phyloP scores from a whole-genome alignment of 352 stramenopile genomes.

The Phytophthora palmivora region DNA sequence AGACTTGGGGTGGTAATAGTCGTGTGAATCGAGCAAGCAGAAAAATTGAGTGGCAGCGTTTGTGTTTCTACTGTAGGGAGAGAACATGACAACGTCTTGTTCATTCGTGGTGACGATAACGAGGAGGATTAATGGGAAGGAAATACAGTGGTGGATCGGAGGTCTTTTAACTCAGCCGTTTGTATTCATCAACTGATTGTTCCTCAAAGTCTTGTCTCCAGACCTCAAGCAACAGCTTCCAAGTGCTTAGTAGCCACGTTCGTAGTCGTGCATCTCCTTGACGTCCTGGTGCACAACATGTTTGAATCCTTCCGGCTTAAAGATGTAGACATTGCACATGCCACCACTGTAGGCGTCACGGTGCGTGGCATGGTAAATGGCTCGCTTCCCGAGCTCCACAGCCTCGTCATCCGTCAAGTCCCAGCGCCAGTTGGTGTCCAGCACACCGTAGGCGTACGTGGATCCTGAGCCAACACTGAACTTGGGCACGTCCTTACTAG shows the following conservation, averaged over 20 bases:
- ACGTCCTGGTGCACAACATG: slow-evolving; percentile 98
- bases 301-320: slow-evolving; percentile 97
- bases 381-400: slow-evolving; percentile 98
- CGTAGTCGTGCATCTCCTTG: slow-evolving; percentile 97
- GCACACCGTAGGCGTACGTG: slow-evolving; percentile 99
- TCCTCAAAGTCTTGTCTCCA: slow-evolving; percentile 1
- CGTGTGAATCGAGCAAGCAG: slow-evolving; percentile 31
- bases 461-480: slow-evolving; percentile 99
- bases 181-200: slow-evolving; percentile 13
- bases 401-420: slow-evolving; percentile 98
- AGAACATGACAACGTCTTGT: slow-evolving; percentile 9
- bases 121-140: slow-evolving; percentile 11
- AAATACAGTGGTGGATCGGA: slow-evolving; percentile 18
- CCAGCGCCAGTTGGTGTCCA: slow-evolving; percentile 97
- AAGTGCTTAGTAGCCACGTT: slow-evolving; percentile 49
- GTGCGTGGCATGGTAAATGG: slow-evolving; percentile 99
- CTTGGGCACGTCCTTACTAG: slow-evolving; percentile 94
- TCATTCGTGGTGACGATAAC: slow-evolving; percentile 3
- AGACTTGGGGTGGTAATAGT: slow-evolving; percentile 78
- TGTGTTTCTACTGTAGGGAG: slow-evolving; percentile 14
- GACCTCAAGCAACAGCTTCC: slow-evolving; percentile 10
- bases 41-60: slow-evolving; percentile 34
- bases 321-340: slow-evolving; percentile 97
- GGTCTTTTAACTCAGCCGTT: not conserved
- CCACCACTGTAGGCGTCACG: slow-evolving; percentile 98